Evolutionary conservation across 768 basidiomycete genomes (phyloP), one percentile per base, ranked within the genome.

Genomic region (Mycena vulgaris): DNA sequence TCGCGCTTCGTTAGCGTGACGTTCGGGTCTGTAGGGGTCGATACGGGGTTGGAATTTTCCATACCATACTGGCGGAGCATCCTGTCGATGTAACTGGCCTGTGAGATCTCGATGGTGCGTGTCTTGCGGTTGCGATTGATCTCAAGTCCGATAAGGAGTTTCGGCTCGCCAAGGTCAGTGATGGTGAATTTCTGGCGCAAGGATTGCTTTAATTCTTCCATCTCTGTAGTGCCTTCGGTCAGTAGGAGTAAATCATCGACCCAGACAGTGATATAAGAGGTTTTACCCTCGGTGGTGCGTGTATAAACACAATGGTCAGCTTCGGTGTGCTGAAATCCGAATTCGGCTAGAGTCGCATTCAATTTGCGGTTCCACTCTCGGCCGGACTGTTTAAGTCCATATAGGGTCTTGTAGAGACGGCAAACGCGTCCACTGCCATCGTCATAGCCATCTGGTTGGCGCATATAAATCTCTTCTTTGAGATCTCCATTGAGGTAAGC

Each of bases 181-280:
- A 42, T 42, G 11, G 40, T 42, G 40, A 42, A 42, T 42, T 42
- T 42, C 40, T 42, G 40, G 7, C 17, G 40, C 19, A 42, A 42
- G 9, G 19, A 8, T 42, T 10, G 14, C 40, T 42, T 42, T 17
- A 42, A 17, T 42, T 42, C 40, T 16, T 42, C 40, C 40, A 42
- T 42, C 40, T 42, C 40, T 16, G 19, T 19, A 21, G 40, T 42
- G 19, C 25, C 56, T 19, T 58, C 56, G 25, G 56, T 58, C 25
- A 58, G 40, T 23, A 58, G 7, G 35, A 58, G 56, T 58, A 58
- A 19, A 40, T 58, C 56, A 42, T 58, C 39, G 39, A 58, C 56
- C 56, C 56, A 58, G 17, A 58, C 56, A 5, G 56, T 58, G 56
- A 58, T 58, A 42, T 58, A 58, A 11, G 56, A 58, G 39, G 56